Evolutionary conservation across 2,329 filamentous ascomycete species (phyloP), one percentile per base, ranked within the genome.

Genomic region (Fusarium sublunatum): DNA sequence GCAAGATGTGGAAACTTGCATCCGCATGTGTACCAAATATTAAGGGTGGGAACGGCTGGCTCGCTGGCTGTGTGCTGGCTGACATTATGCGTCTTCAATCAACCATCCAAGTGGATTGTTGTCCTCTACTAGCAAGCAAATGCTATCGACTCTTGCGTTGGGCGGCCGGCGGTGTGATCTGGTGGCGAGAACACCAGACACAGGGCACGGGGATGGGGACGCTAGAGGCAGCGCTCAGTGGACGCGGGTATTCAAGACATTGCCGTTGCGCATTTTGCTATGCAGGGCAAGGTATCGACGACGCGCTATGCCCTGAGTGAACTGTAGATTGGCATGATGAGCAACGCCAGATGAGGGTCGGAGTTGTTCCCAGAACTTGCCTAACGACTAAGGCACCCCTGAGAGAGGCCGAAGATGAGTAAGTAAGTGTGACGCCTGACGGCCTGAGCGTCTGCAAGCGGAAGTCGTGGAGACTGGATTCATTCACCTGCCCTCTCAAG

Each of bases 121-220:
- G 29, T 34, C 39, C 34, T 56, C 19, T 45, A 44, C 19, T 45
- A 44, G 42, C 22, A 45, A 54, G 44, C 40, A 48, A 46, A 45
- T 47, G 19, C 19, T 19, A 43, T 49, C 51, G 28, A 28, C 41
- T 58, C 38, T 34, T 29, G n/a, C 42, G 40, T 22, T 54, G 58
- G 42, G 61, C 48, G 53, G 53, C 31, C 36, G 48, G 58, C 63
- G 53, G 46, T 51, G 62, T 42, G 22, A 51, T 36, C 48, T 50
- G 49, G 62, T 65, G 62, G 62, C 62, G 24, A 65, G 31, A 49
- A 52, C 43, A 47, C 44, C 53, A 49, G 28, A 40, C 25, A 41
- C 46, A 38, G 42, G 19, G 35, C 57, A 57, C 57, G 9, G 29
- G 19, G 19, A 19, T 19, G 34, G 42, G 38, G 36, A 38, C 41